These are phyloP conservation scores for Aspergillus quadricinctus DNA, from an alignment of 2,329 filamentous ascomycete species.

Conservation along the genomic window DNA sequence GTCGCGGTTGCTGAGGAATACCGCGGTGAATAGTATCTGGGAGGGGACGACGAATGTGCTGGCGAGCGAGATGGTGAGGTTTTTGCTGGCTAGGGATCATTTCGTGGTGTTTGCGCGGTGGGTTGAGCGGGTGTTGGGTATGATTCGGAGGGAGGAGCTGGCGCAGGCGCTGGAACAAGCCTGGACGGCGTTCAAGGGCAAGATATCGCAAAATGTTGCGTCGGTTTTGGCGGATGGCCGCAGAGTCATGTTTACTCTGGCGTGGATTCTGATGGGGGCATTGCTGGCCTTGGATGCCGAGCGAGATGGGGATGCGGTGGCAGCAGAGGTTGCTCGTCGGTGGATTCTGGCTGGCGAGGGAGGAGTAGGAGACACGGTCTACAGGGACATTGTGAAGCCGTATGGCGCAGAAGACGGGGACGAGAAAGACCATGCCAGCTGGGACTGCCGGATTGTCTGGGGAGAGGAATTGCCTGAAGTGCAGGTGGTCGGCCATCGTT, in stretches of 20 bases:
- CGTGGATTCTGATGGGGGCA: slow-evolving; percentile 32
- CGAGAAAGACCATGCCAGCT: slow-evolving; percentile 14
- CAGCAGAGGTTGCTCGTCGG: slow-evolving; percentile 31
- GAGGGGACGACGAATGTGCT: slow-evolving; percentile 71
- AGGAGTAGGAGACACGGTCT: slow-evolving; percentile 22
- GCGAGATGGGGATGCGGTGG: slow-evolving; percentile 27
- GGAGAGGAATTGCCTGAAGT: slow-evolving; percentile 19
- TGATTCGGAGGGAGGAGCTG: slow-evolving; percentile 9
- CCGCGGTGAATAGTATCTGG: slow-evolving; percentile 56
- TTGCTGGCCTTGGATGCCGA: slow-evolving; percentile 37
- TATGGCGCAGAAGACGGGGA: neutral
- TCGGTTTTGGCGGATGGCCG: slow-evolving; percentile 23
- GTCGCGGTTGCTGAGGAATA: slow-evolving; percentile 62
- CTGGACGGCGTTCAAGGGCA: slow-evolving; percentile 16
- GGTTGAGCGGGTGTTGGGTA: slow-evolving; percentile 34
- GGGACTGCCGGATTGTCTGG: slow-evolving; percentile 32
- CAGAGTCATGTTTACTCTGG: slow-evolving; percentile 31
- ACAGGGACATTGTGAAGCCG: slow-evolving; percentile 19
- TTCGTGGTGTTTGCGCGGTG: slow-evolving; percentile 35
- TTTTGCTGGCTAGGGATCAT: slow-evolving; percentile 22
- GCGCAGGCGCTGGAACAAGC: slow-evolving; percentile 7
- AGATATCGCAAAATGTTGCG: slow-evolving; percentile 6
- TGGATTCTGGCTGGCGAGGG: slow-evolving; percentile 32
- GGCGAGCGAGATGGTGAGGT: slow-evolving; percentile 48
- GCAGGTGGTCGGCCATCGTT: neutral